Percentiles rank a stretch among this genome's conserved stretches.
These are phyloP conservation scores for Saccharum officinarum DNA, from an alignment of 176 grass and related monocot genomes.

Conservation along the genomic window DNA sequence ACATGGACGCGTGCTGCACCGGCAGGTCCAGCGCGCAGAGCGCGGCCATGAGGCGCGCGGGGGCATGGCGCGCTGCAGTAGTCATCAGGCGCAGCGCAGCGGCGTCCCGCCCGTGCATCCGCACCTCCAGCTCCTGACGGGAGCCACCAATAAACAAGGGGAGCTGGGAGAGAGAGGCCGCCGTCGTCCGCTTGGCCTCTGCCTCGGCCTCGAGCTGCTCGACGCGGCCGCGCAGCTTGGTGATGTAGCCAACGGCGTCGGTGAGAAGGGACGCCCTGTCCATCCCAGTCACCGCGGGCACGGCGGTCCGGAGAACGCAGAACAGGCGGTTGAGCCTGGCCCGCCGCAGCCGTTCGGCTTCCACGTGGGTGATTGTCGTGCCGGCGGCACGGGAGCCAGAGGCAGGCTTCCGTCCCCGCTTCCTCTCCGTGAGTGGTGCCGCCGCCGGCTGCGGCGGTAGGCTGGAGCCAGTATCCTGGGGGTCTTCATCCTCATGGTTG, in stretches of 20 bases:
- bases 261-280: slow-evolving; percentile 58
- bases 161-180: neutral
- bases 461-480: neutral
- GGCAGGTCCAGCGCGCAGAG: slow-evolving; percentile 34
- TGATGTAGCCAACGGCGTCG: slow-evolving; percentile 52
- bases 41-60: slow-evolving; percentile 45
- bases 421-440: neutral
- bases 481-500: neutral
- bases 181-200: too few species aligned
- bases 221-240: slow-evolving; percentile 38
- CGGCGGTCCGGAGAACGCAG: slow-evolving; percentile 47
- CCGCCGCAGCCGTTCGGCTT: slow-evolving; percentile 55
- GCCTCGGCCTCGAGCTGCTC: slow-evolving; percentile 27
- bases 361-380: slow-evolving; percentile 32
- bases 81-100: slow-evolving; percentile 14
- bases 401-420: slow-evolving; percentile 12
- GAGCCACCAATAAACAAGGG: too few species aligned
- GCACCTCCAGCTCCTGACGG: slow-evolving; percentile 21
- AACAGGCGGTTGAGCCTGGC: slow-evolving; percentile 54
- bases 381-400: neutral
- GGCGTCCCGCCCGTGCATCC: slow-evolving; percentile 8
- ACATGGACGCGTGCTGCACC: slow-evolving; percentile 43
- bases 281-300: slow-evolving; percentile 56
- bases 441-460: neutral
- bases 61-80: neutral